Conservation (phyloP, 495 filamentous ascomycete species). For the Entonaema liquescens region DNA sequence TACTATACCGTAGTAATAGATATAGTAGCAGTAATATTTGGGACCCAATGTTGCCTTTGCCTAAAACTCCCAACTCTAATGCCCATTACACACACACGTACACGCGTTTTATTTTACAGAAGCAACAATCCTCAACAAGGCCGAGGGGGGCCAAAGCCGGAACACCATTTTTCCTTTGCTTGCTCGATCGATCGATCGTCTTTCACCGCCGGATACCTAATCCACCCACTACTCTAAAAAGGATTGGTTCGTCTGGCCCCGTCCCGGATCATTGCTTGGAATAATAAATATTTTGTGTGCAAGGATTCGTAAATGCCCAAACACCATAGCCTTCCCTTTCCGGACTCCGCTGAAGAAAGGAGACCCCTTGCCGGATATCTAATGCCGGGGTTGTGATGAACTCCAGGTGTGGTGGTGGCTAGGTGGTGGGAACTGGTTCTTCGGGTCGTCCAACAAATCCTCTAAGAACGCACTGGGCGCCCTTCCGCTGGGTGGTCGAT, state of each 20-base stretch:
- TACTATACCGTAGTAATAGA: constrained; percentile 24
- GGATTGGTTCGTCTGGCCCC: constrained; percentile 16
- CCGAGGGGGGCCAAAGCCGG: not conserved
- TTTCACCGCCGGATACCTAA: constrained; percentile 1
- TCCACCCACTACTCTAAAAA: constrained; percentile 15
- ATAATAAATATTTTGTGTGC: constrained; percentile 10
- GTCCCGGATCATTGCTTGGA: constrained; percentile 17
- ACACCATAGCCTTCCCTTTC: constrained; percentile 28
- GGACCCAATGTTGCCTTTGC: not conserved
- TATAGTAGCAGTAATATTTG: not conserved
- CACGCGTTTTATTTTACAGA: constrained; percentile 25
- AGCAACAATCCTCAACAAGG: not conserved
- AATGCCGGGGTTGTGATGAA: constrained; percentile 30
- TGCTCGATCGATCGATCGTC: not conserved
- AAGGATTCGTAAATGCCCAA: not conserved
- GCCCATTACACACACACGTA: constrained; percentile 23
- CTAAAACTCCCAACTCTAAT: constrained; percentile 33
- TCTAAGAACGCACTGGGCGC: constrained; percentile 94
- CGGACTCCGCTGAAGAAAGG: constrained; percentile 26
- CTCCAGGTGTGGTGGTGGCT: constrained; percentile 40
- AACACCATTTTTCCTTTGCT: not conserved
- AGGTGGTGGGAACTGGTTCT: constrained; percentile 49
- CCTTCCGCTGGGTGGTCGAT: constrained; percentile 70
- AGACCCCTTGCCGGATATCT: constrained; percentile 9
- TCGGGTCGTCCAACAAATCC: constrained; percentile 79